These are phyloP conservation scores for Penicillium griseofulvum DNA, from an alignment of 2,329 filamentous ascomycete genomes.

Conservation along the genomic window DNA sequence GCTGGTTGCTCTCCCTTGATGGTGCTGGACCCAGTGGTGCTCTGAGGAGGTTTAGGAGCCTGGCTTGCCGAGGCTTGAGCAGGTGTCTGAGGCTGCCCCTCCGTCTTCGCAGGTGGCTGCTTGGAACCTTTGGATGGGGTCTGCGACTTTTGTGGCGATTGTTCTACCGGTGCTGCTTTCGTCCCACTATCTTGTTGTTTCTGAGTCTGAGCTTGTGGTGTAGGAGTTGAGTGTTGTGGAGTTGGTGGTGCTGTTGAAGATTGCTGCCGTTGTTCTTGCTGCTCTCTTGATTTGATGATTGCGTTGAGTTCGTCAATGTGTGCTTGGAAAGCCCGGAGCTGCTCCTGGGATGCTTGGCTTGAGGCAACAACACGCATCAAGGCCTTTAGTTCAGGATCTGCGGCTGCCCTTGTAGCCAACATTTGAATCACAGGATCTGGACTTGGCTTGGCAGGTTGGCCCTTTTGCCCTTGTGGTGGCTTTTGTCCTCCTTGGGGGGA, in stretches of 20 bases:
- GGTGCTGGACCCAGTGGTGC: slow-evolving; percentile 13
- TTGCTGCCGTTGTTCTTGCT: slow-evolving; percentile 38
- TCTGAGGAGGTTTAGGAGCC: slow-evolving; percentile 8
- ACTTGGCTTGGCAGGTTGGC: slow-evolving; percentile 44
- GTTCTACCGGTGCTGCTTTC: slow-evolving; percentile 17
- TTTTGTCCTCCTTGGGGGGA: slow-evolving; percentile 27
- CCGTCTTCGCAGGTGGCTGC: slow-evolving; percentile 2
- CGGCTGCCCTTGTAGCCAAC: slow-evolving; percentile 51
- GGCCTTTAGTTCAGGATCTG: slow-evolving; percentile 49
- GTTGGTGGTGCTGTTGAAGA: slow-evolving; percentile 11
- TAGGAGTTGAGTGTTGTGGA: slow-evolving; percentile 8
- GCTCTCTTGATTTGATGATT: slow-evolving; percentile 46
- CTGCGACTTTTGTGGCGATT: slow-evolving; percentile 9
- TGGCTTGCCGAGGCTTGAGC: neutral
- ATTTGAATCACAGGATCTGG: slow-evolving; percentile 53
- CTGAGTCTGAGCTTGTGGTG: slow-evolving; percentile 25
- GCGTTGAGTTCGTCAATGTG: slow-evolving; percentile 53
- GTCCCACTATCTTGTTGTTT: slow-evolving; percentile 25
- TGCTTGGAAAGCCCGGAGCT: slow-evolving; percentile 50
- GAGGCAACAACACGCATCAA: slow-evolving; percentile 53
- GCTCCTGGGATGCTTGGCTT: slow-evolving; percentile 49
- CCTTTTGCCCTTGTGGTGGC: slow-evolving; percentile 28
- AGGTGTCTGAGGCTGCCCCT: slow-evolving; percentile 12
- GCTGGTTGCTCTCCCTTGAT: slow-evolving; percentile 32
- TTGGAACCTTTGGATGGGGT: slow-evolving; percentile 15